Base-by-base conservation (phyloP, 495 filamentous ascomycete species). In the Trichoderma parareesei region DNA sequence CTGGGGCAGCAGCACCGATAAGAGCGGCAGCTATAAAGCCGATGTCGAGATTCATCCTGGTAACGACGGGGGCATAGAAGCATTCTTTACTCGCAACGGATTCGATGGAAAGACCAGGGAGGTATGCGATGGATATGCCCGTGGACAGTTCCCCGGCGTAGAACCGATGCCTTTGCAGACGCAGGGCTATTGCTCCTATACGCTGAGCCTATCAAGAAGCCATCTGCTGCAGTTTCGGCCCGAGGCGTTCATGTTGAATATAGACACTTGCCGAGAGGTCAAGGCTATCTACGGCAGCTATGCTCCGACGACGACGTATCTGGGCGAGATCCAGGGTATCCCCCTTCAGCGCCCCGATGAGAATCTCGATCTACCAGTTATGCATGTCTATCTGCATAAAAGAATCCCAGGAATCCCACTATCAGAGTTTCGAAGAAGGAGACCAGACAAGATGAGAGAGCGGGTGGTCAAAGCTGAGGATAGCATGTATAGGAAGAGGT, bases 131-230 rank as follows among this genome's bases (percentile, higher is more conserved):
- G 40, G 27, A n/a, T 61, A 41, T 27, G 60, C 60, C 7, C 60
- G 40, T n/a, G 37, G 20, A 11, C 60, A 13, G 5, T 61, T 61
- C 37, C 60, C 60, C 3, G 37, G 33, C 18, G 5, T 20, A 16
- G 40, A 40, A 43, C 4, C 60, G 7, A 61, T 6, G 18, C 38
- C 60, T 11, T 4, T 38, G 60, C 3, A 37, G 33, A 61, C 67
- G 18, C 83, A 85, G 64, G 83, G 82, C 44, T 81, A 78, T 68
- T 86, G 83, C 65, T 84, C 82, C 27, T 77, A 77, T 66, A 83
- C 82, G 0, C 48, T 85, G 7, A 72, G 72, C 40, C 71, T 81
- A 14, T 72, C 70, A 38, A 61, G 69, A 5, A 66, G 74, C 38
- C 67, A 63, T 9, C 74, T 82, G 64, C 68, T 86, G 20, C 83